Percentiles rank a stretch among this genome's conserved stretches.
Evolutionary conservation across 2,329 filamentous ascomycete species (phyloP).

Genomic region (Didymella exigua): DNA sequence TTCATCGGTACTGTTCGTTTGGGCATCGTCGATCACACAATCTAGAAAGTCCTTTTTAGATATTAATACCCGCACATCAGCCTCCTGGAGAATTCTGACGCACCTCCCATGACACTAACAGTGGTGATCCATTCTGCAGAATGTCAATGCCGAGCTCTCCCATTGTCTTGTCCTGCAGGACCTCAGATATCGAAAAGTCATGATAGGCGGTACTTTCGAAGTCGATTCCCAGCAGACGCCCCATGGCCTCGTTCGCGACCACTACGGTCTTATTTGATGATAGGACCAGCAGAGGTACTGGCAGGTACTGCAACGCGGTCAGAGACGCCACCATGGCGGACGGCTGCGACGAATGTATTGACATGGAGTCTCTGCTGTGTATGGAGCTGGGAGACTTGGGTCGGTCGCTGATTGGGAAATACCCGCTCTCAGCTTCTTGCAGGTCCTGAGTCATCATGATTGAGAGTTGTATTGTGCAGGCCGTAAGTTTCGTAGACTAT

Average conservation of each 20-base stretch:
- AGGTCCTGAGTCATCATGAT: conserved; percentile 32
- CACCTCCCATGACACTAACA: conserved; percentile 59
- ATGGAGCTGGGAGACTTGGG: conserved; percentile 38
- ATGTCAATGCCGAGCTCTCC: conserved; percentile 75
- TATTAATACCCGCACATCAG: conserved; percentile 14
- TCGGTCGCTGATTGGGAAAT: conserved; percentile 37
- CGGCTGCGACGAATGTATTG: conserved; percentile 37
- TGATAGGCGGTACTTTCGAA: conserved; percentile 49
- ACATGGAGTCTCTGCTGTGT: conserved; percentile 39
- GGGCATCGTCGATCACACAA: conserved; percentile 49
- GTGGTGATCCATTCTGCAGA: conserved; percentile 66
- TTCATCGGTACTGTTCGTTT: conserved; percentile 17
- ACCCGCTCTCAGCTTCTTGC: conserved; percentile 29
- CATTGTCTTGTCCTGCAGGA: conserved; percentile 68
- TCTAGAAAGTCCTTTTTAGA: conserved; percentile 49
- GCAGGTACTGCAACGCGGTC: conserved; percentile 73
- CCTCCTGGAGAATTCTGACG: conserved; percentile 13
- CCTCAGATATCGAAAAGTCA: conserved; percentile 59
- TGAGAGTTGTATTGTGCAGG: conserved; percentile 2
- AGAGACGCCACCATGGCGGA: conserved; percentile 40
- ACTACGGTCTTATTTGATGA: conserved; percentile 72
- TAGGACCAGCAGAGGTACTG: conserved; percentile 72
- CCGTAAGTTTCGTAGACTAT: neutral
- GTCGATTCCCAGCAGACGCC: conserved; percentile 67
- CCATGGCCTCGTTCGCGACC: conserved; percentile 77